Evolutionary conservation across 106 monocot species (phyloP), one percentile per base, ranked within the genome.

Genomic region (Dioscorea zingiberensis): DNA sequence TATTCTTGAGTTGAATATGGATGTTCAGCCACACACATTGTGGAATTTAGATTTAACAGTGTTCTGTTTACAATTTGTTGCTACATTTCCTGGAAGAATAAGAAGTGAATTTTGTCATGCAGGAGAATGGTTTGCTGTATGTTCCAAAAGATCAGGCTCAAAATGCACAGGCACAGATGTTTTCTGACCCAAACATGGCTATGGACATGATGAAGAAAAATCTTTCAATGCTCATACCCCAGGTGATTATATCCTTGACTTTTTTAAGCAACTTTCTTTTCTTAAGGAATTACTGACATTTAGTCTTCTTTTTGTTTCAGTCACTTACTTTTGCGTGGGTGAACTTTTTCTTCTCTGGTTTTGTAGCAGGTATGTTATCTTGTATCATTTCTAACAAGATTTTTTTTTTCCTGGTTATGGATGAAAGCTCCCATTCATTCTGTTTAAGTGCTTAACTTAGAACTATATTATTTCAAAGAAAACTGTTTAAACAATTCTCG

Each of bases 131-230:
- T 3, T 73, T 99, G 48, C 75, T 99, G 60, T 82, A 84, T 84
- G 93, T 99, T 54, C 89, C 98, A 49, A 87, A 89, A 82, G 98
- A 84, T 6, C 91, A 99, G 47, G 83, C 86, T 48, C 77, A 76
- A 73, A 87, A 93, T 74, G 77, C 98, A n/a, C 88, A 92, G 59
- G 98, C 98, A 30, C 93, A 93, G 69, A 99, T 99, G 98, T 93
- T 99, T 77, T 93, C 92, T 66, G 98, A 99, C 80, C 98, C 98
- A 58, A 99, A 93, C 76, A 93, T 99, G 93, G 98, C 98, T 23
- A 87, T 93, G 84, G 98, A 99, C 64, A 99, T 99, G 98, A 99
- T 99, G 98, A 99, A 99, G 84, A 99, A 99, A 67, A 99, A 99
- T 49, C 82, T 99, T 10, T 99, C 98, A 46, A 99, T 99, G 98